Evolutionary conservation across 1,284 basidiomycete species (phyloP), one percentile per base, ranked within the genome.

Genomic region (Trichosporon sp.): DNA sequence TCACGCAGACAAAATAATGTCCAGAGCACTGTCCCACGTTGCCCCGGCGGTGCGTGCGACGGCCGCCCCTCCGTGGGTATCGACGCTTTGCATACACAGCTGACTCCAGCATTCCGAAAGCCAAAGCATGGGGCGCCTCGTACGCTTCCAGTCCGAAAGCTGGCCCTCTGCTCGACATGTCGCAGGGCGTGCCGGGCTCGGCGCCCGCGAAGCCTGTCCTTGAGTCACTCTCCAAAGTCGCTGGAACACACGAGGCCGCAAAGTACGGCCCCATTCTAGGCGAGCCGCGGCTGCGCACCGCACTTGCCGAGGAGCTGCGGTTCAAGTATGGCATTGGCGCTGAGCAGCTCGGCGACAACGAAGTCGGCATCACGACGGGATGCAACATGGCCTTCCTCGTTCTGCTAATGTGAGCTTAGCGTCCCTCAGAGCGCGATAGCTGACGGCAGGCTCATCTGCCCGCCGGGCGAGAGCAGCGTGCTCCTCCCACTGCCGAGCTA

Each of bases 401-500:
- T n/a, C 63, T 74, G 13, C 65, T 77, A 40, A 73, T 74, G 71
- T 68, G 29, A 49, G 65, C 25, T 2, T 2, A n/a, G 14, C 9
- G 5, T 13, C 21, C 32, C 7, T 32, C 31, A 14, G 19, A 10
- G 23, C 14, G 7, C 23, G 8, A 7, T 27, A 8, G 40, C 65
- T 66, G 40, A 65, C 44, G 5, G 0, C 33, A 67, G 66, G 83
- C 83, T 84, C 14, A 75, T 95, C 5, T 89, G 88, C 19, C 85
- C 86, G 66, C 81, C 85, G 2, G 89, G 88, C 0, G 88, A 91
- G 65, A 88, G 73, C 14, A 68, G 89, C 68, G 82, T 92, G 44
- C 87, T 95, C 58, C 77, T 94, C 14, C 90, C 91, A 6, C 82
- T 88, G 0, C 91, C 92, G 10, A 90, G 89, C 84, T 90, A 91